Evolutionary conservation across 2,329 filamentous ascomycete genomes (phyloP), one percentile per base, ranked within the genome.

Genomic region (Blastomyces percursus): DNA sequence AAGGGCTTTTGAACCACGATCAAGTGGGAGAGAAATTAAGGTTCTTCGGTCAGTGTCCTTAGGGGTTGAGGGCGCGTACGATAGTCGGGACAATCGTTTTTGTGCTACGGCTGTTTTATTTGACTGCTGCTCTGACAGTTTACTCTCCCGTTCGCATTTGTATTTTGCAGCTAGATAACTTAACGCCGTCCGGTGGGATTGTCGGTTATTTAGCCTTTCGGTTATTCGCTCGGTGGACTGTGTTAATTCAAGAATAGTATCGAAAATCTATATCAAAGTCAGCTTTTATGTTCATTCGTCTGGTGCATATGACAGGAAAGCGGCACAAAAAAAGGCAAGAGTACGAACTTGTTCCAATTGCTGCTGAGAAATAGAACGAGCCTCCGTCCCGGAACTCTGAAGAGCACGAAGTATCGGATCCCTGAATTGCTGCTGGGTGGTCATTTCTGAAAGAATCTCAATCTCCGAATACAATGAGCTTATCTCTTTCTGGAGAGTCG

Each of bases 341-440:
- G 40, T 48, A 66, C 71, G 56, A 67, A 77, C 75, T 65, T 69
- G 64, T 61, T 75, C 71, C 51, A 77, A 60, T 54, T 71, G 75
- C 19, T 72, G 65, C 56, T 74, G 70, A 11, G 72, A 72, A 16
- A 66, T 66, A 54, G 67, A 66, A 19, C 68, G 70, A 57, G 72
- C 64, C 48, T 72, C 67, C 32, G 67, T 68, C 55, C 73, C 73
- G 27, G 68, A 67, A 50, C 70, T 69, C 46, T 72, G 69, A 27
- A 77, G 70, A 57, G 72, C 73, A 2, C 69, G 70, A 30, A 74
- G 64, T 58, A 77, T 76, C 6, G 75, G 72, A 48, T 75, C 74
- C 8, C 72, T 71, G 66, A 77, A 78, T 61, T 75, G 71, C 55
- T 79, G 76, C 64, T 73, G 74, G 0, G 73, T 75, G 60, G 76